Conservation (phyloP, 78 protist genomes). For the Dictyostelium discoideum region DNA sequence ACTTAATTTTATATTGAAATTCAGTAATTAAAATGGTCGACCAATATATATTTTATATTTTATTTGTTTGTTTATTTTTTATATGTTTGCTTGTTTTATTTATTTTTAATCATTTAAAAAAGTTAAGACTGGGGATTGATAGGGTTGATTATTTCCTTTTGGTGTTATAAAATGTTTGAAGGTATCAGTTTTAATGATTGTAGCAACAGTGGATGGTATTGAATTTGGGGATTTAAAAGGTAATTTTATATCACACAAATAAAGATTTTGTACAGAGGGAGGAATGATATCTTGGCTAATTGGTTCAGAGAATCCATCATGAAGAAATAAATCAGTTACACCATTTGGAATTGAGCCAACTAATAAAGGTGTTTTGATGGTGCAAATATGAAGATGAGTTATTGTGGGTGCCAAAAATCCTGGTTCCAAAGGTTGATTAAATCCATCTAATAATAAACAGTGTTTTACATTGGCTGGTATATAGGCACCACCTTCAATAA, state of each 20-base stretch:
- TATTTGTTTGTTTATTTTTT: too few species aligned
- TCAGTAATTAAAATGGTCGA: too few species aligned
- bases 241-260: not conserved
- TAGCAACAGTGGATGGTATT: not conserved
- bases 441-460: not conserved
- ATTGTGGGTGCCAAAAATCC: not conserved
- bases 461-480: not conserved
- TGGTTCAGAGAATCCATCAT: not conserved
- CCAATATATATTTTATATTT: too few species aligned
- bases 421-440: not conserved
- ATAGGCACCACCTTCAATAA: not conserved
- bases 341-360: conserved; percentile 2
- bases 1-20: too few species aligned
- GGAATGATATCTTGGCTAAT: not conserved
- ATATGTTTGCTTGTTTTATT: too few species aligned
- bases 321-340: not conserved
- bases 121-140: not conserved
- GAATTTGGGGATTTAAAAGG: not conserved
- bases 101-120: not conserved
- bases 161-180: not conserved
- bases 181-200: not conserved
- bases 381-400: not conserved
- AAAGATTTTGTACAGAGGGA: not conserved
- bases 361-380: not conserved
- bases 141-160: not conserved